These are phyloP conservation scores for Macrocybe gigantea DNA, from an alignment of 768 basidiomycete species.

Conservation along the genomic window DNA sequence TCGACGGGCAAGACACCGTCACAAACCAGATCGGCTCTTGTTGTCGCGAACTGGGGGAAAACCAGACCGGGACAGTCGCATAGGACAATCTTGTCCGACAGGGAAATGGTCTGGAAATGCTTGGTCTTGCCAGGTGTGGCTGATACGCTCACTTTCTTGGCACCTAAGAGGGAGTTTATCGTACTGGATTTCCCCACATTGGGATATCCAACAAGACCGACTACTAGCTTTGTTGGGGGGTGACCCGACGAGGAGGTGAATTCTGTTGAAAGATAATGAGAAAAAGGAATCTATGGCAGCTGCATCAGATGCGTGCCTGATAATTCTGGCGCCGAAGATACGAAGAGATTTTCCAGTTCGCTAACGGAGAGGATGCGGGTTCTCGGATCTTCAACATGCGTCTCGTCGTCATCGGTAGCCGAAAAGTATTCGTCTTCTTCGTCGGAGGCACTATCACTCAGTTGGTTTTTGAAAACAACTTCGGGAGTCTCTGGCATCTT, in stretches of 20 bases:
- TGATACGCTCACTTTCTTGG: conserved; percentile 97
- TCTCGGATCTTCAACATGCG: conserved; percentile 53
- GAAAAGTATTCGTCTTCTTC: conserved; percentile 42
- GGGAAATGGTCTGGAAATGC: conserved; percentile 96
- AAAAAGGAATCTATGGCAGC: background rate
- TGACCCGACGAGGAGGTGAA: conserved; percentile 57
- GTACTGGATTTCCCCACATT: conserved; percentile 99
- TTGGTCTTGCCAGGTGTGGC: conserved; percentile 98
- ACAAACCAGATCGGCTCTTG: conserved; percentile 92
- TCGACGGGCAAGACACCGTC: conserved; percentile 98
- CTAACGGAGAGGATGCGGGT: conserved; percentile 77
- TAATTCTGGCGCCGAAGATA: conserved; percentile 64
- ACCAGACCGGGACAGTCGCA: conserved; percentile 99
- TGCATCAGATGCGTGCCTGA: conserved; percentile 37
- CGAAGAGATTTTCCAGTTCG: conserved; percentile 84
- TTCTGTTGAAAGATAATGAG: conserved; percentile 30
- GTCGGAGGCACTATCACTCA: conserved; percentile 11
- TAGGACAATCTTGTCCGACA: conserved; percentile 81
- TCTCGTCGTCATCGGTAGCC: conserved; percentile 44
- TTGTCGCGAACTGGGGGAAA: conserved; percentile 97
- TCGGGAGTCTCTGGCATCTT: conserved; percentile 13
- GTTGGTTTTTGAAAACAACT: conserved; percentile 15
- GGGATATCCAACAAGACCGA: conserved; percentile 95
- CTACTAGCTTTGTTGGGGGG: conserved; percentile 57
- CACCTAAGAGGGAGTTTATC: conserved; percentile 92